Evolutionary conservation across 495 filamentous ascomycete species (phyloP), one percentile per base, ranked within the genome.

Genomic region (Aspergillus carlsbadensis): DNA sequence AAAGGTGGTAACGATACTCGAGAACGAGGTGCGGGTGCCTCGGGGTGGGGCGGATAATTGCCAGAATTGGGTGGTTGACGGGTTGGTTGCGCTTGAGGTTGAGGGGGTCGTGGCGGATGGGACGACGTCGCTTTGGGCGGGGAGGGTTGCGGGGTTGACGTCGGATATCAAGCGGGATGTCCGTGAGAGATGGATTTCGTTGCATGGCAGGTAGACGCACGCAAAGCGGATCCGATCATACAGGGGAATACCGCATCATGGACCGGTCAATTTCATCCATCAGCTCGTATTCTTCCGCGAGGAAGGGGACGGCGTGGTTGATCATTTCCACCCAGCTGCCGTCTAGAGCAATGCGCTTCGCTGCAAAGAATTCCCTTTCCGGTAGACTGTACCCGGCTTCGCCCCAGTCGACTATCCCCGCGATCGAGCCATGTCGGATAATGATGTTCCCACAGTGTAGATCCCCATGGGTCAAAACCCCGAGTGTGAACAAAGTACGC

Each of bases 381-480:
- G 52, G 34, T 6, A 50, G 42, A 42, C 57, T 60, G 24, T 60
- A 62, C 13, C 59, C 63, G 35, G 63, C 63, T 18, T 33, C 62
- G 34, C 62, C 54, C 62, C 52, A 65, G 43, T 61, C 59, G 6
- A 65, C 48, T 37, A 65, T 57, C 21, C 53, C 58, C 1, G 43
- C 47, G 21, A 61, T 18, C 24, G 37, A 14, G 22, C 45, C 48
- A 15, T 39, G 55, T 13, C 52, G 18, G 18, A 57, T 44, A 33
- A 62, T 54, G 26, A 63, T 59, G 37, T 59, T 57, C 6, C 36
- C 26, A 10, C n/a, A 36, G 43, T 63, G 35, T 33, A 63, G 26
- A 22, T 41, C 39, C 5, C 15, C 39, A 57, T 66, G 55, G 5
- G 63, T 66, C 24, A 66, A 29, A 10, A 63, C 46, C 14, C 51